Base-by-base conservation (phyloP, 768 basidiomycete genomes). In the Crucibulum laeve region DNA sequence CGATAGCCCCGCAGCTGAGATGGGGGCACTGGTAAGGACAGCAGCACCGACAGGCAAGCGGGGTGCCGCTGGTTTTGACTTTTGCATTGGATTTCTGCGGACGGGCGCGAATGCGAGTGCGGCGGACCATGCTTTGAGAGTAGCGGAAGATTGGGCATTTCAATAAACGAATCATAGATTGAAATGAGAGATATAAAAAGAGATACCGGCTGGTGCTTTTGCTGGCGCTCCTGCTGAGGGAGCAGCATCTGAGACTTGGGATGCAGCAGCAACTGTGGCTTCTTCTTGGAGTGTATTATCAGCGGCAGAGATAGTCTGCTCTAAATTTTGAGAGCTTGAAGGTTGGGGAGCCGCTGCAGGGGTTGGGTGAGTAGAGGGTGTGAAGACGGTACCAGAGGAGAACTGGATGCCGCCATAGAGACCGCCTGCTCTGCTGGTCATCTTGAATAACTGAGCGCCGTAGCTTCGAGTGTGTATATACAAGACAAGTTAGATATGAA, bases 391-490 rank as follows among this genome's bases (percentile, higher is more conserved):
- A 32, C 76, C 71, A 43, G 83, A 80, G 19, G 87, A 87, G 66
- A 91, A 91, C 44, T 88, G 85, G 52, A 91, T 87, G 56, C 89
- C 89, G 36, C 89, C 88, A 53, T 91, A 91, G 43, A 91, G 75
- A 39, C 89, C 88, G 40, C 89, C 89, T 43, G 86, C 86, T 73
- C 80, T 76, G 67, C 81, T 78, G 38, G 83, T 84, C 80, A 87
- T 86, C 56, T 59, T 73, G 63, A n/a, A n/a, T n/a, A n/a, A n/a
- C n/a, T n/a, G n/a, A n/a, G n/a, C n/a, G n/a, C n/a, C n/a, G n/a
- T n/a, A n/a, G n/a, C n/a, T n/a, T n/a, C n/a, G n/a, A n/a, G n/a
- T n/a, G n/a, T n/a, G n/a, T n/a, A n/a, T n/a, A n/a, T n/a, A n/a
- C n/a, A n/a, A n/a, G n/a, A 7, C 28, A 30, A 30, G 28, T 30